Percentiles rank a stretch among this genome's conserved stretches.
These are phyloP conservation scores for Berberis vulgaris DNA, from an alignment of 164 flowering plant genomes.

Conservation along the genomic window DNA sequence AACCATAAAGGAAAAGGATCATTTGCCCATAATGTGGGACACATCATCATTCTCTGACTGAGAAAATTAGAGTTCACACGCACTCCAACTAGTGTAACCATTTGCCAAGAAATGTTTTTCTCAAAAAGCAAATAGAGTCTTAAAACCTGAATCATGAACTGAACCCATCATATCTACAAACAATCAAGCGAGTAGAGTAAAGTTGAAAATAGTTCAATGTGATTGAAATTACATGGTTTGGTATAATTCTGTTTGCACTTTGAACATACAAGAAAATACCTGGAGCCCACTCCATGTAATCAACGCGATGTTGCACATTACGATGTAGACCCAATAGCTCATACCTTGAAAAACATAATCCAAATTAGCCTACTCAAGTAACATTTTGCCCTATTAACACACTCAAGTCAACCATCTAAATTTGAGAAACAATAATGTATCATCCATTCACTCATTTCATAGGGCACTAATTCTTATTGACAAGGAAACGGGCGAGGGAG, in stretches of 20 bases:
- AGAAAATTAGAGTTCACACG: too few species aligned
- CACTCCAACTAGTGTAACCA: too few species aligned
- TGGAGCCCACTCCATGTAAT: slow-evolving; percentile 99
- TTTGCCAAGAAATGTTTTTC: too few species aligned
- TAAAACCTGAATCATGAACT: too few species aligned
- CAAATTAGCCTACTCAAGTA: not conserved
- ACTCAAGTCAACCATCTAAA: not conserved
- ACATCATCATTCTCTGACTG: too few species aligned
- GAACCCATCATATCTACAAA: too few species aligned
- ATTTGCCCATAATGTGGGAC: too few species aligned
- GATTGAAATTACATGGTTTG: not conserved
- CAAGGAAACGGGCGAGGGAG: not conserved
- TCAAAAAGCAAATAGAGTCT: too few species aligned
- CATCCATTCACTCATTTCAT: not conserved
- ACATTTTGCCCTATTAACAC: not conserved
- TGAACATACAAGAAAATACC: slow-evolving; percentile 32
- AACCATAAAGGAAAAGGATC: too few species aligned
- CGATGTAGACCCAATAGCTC: slow-evolving; percentile 88
- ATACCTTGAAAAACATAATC: slow-evolving; percentile 32
- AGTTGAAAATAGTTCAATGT: not conserved
- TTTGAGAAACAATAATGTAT: not conserved
- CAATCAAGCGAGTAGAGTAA: not conserved
- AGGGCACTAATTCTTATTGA: not conserved
- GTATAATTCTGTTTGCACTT: not conserved
- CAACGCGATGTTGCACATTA: slow-evolving; percentile 73